Percentiles rank a stretch among this genome's conserved stretches.
phyloP scores from a whole-genome alignment of 78 protist species.

The Dictyostelium firmibasis region DNA sequence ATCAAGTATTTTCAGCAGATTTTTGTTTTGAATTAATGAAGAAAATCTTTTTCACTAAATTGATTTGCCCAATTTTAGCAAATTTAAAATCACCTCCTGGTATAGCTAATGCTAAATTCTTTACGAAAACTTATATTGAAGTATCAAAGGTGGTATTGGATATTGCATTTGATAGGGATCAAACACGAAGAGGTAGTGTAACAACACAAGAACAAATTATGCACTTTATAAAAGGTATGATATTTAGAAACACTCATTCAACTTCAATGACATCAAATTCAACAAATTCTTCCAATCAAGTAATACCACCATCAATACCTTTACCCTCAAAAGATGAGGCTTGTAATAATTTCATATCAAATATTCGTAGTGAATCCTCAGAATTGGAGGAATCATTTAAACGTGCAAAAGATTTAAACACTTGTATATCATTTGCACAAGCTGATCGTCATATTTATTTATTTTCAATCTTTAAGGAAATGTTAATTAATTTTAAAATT shows the following conservation, averaged over 20 bases:
- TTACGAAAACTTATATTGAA: slow-evolving; percentile 6
- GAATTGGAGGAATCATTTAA: slow-evolving; percentile 40
- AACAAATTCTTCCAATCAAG: background rate
- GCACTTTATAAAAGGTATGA: background rate
- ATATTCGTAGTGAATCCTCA: background rate
- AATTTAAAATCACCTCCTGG: background rate
- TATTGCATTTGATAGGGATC: background rate
- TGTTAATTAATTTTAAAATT: background rate
- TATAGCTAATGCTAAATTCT: background rate
- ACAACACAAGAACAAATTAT: slow-evolving; percentile 24
- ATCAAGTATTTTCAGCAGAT: background rate
- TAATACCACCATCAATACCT: background rate
- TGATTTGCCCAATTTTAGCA: slow-evolving; percentile 29
- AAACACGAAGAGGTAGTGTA: background rate
- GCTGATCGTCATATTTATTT: background rate
- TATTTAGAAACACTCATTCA: background rate
- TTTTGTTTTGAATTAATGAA: slow-evolving; percentile 21
- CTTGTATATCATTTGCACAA: background rate
- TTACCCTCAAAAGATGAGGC: slow-evolving; percentile 47
- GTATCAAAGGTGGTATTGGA: slow-evolving; percentile 24
- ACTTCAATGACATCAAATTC: background rate
- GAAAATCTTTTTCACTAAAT: slow-evolving; percentile 30
- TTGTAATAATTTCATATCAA: background rate
- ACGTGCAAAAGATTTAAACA: background rate
- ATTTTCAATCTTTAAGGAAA: background rate